A percentile compares a stretch with the other conserved stretches of the same genome.
Evolutionary conservation across 2,329 filamentous ascomycete species (phyloP).

Genomic region (Fusarium luffae): DNA sequence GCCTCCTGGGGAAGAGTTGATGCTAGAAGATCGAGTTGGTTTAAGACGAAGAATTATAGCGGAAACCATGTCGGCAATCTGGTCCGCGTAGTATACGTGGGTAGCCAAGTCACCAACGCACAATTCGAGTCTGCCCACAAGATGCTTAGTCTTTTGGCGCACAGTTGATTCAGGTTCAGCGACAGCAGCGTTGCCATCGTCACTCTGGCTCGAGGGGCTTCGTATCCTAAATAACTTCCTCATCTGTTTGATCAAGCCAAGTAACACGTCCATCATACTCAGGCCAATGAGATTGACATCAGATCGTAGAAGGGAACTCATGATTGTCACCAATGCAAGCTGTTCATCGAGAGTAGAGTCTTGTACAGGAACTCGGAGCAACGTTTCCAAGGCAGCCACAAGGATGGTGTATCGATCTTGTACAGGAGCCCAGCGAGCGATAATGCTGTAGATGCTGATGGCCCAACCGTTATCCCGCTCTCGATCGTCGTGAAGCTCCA

Average conservation of each 20-base stretch:
- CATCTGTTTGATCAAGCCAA: constrained; percentile 86
- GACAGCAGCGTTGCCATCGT: constrained; percentile 50
- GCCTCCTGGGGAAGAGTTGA: constrained; percentile 56
- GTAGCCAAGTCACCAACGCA: constrained; percentile 93
- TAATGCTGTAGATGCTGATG: constrained; percentile 80
- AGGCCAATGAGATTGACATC: constrained; percentile 94
- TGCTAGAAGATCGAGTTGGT: constrained; percentile 63
- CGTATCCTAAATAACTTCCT: constrained; percentile 78
- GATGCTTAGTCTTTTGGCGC: constrained; percentile 65
- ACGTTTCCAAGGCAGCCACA: constrained; percentile 80
- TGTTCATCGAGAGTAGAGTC: constrained; percentile 80
- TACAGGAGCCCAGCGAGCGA: constrained; percentile 89
- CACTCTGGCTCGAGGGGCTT: constrained; percentile 50
- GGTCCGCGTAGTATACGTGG: constrained; percentile 96
- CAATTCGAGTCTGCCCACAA: constrained; percentile 77
- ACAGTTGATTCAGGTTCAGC: constrained; percentile 48
- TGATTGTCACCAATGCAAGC: constrained; percentile 78
- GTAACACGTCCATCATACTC: constrained; percentile 93
- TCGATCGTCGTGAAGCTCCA: constrained; percentile 60
- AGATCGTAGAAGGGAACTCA: constrained; percentile 85
- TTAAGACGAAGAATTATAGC: constrained; percentile 83
- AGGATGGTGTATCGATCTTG: constrained; percentile 94
- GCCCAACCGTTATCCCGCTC: constrained; percentile 76
- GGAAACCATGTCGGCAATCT: constrained; percentile 93
- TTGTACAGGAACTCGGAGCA: constrained; percentile 74